Percentiles rank a stretch among this genome's conserved stretches.
These are phyloP conservation scores for Colletotrichum destructivum DNA, from an alignment of 2,329 filamentous ascomycete species.

Conservation along the genomic window DNA sequence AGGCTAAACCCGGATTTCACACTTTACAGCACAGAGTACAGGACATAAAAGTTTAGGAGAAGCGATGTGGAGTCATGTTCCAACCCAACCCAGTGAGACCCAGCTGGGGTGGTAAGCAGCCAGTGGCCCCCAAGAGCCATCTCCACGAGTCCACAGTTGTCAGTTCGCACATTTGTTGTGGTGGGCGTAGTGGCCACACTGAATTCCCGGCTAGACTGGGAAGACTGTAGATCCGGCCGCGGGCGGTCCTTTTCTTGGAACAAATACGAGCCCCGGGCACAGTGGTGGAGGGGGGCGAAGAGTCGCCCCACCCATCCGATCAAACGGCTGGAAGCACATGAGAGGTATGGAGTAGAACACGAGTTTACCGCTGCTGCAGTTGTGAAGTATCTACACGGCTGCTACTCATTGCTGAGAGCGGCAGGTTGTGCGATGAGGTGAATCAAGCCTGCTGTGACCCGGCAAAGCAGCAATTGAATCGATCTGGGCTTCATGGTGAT, in stretches of 20 bases:
- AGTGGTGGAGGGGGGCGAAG: slow-evolving; percentile 8
- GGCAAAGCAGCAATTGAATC: slow-evolving; percentile 4
- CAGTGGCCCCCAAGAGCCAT: neutral
- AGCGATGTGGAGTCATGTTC: slow-evolving; percentile 17
- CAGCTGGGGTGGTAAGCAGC: slow-evolving; percentile 1
- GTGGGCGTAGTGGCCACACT: slow-evolving; percentile 7
- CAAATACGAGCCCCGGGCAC: slow-evolving; percentile 36
- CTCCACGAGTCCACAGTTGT: slow-evolving; percentile 20
- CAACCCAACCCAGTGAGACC: slow-evolving; percentile 11
- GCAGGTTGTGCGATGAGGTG: slow-evolving; percentile 5
- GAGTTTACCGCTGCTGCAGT: neutral
- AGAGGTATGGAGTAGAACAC: neutral
- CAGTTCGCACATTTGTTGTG: slow-evolving; percentile 18
- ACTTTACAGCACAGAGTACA: too few species aligned
- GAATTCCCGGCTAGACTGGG: slow-evolving; percentile 9
- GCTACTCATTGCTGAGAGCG: slow-evolving; percentile 13
- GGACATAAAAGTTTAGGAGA: neutral
- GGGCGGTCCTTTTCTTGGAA: slow-evolving; percentile 40
- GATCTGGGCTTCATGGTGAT: neutral
- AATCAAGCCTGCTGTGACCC: neutral
- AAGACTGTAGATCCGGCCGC: slow-evolving; percentile 34
- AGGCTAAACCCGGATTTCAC: slow-evolving; percentile 16
- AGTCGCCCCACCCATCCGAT: slow-evolving; percentile 33
- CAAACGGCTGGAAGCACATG: slow-evolving; percentile 12
- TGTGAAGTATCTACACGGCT: neutral